Evolutionary conservation across 495 filamentous ascomycete genomes (phyloP), one percentile per base, ranked within the genome.

Genomic region (Neurospora discreta): DNA sequence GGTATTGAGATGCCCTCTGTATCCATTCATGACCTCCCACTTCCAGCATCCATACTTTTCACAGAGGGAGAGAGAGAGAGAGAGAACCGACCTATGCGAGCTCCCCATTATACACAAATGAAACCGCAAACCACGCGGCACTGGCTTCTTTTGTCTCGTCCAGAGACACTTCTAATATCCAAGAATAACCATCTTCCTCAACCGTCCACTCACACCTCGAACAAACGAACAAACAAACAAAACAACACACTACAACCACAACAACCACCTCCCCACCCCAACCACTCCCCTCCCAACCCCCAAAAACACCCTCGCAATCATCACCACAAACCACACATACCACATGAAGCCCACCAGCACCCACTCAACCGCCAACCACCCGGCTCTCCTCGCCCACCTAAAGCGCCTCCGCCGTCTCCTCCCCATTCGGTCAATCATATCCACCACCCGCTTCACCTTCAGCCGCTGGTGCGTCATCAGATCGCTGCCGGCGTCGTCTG

Each of bases 301-400:
- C 39, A 89, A 81, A 1, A 90, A 74, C 26, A 92, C 72, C 71
- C 91, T 84, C 69, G 89, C 83, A 15, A 89, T 84, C 85, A 92
- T 89, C 20, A 94, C 92, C 65, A 93, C 82, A 69, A 93, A 84
- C 92, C 92, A 95, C 11, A 93, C 90, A 79, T 90, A 91, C 92
- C 92, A 95, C 85, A 95, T 89, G 71, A 92, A 85, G 18, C 88
- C 91, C 40, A 95, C 89, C 30, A 95, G 84, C 39, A 87, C 85
- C 92, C 92, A 95, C 83, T 95, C 92, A 26, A 95, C 85, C 36
- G 89, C 81, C 11, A 91, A 82, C 84, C 90, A 95, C 5, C 90
- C 90, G 0, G 86, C 86, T 26, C 89, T 79, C 39, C 92, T 81
- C 3, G 92, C 81, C 90, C 91, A 94, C 30, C 92, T 83, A 60